Percentiles rank a stretch among this genome's conserved stretches.
Evolutionary conservation across 2,329 filamentous ascomycete species (phyloP).

Genomic region (Echinosphaeria canescens): DNA sequence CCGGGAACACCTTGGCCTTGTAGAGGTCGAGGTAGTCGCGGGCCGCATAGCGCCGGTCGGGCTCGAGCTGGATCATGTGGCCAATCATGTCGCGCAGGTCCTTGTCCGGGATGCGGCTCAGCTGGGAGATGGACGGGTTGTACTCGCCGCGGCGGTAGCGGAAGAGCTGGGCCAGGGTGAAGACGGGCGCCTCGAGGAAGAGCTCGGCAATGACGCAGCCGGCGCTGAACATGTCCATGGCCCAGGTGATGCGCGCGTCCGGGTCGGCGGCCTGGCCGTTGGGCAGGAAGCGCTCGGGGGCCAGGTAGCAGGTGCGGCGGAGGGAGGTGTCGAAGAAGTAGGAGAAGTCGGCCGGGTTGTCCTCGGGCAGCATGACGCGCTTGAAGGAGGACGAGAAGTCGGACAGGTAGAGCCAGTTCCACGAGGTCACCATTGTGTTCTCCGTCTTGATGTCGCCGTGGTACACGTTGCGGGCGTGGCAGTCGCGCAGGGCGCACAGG

Average conservation of each 20-base stretch:
- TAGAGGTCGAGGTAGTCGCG: constrained; percentile 89
- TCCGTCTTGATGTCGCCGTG: constrained; percentile 99
- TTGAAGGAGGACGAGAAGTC: constrained; percentile 96
- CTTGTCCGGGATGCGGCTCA: constrained; percentile 72
- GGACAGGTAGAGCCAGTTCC: constrained; percentile 98
- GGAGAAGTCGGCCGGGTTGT: constrained; percentile 93
- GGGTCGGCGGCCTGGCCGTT: constrained; percentile 43
- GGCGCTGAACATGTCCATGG: constrained; percentile 96
- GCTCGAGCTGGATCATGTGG: constrained; percentile 92
- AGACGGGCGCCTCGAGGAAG: constrained; percentile 90
- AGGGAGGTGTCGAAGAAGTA: constrained; percentile 95
- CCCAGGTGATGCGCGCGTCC: constrained; percentile 48
- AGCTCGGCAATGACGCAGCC: constrained; percentile 95
- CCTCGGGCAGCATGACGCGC: constrained; percentile 78
- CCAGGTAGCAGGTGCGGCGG: constrained; percentile 80
- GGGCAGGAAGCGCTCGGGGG: constrained; percentile 75
- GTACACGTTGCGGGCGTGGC: constrained; percentile 71
- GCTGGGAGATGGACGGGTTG: constrained; percentile 59
- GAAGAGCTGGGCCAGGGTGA: constrained; percentile 89
- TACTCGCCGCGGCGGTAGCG: constrained; percentile 88
- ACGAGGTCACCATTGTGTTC: constrained; percentile 90
- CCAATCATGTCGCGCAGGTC: constrained; percentile 75
- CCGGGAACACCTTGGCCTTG: constrained; percentile 78
- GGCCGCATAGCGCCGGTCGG: constrained; percentile 76
- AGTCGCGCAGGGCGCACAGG: constrained; percentile 78